A percentile compares a stretch with the other conserved stretches of the same genome.
Conservation (phyloP, 2,329 filamentous ascomycete genomes). For the Cryphonectria radicalis region DNA sequence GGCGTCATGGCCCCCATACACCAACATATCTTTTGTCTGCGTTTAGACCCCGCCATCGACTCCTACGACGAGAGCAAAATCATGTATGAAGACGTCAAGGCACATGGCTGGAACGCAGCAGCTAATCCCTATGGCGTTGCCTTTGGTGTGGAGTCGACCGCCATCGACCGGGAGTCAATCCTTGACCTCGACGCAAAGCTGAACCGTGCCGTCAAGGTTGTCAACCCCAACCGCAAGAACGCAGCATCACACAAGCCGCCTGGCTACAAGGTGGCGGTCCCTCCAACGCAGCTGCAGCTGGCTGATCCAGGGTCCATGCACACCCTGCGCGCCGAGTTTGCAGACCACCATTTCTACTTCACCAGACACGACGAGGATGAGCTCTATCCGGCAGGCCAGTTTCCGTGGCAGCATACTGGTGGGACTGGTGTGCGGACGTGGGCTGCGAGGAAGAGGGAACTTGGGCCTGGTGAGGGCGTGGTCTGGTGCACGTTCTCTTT, state of each 20-base stretch:
- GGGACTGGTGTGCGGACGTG: slow-evolving; percentile 43
- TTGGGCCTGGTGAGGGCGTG: slow-evolving; percentile 15
- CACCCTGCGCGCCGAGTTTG: slow-evolving; percentile 62
- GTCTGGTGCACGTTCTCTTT: slow-evolving; percentile 41
- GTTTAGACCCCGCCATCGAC: slow-evolving; percentile 60
- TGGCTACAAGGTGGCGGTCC: slow-evolving; percentile 54
- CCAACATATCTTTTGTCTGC: slow-evolving; percentile 59
- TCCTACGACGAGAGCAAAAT: slow-evolving; percentile 54
- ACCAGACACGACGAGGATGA: slow-evolving; percentile 60
- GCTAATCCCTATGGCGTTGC: slow-evolving; percentile 13
- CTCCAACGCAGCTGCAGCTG: slow-evolving; percentile 60
- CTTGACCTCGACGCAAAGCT: slow-evolving; percentile 12
- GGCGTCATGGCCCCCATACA: slow-evolving; percentile 61
- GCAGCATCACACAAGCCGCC: slow-evolving; percentile 52
- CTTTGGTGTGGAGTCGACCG: slow-evolving; percentile 13
- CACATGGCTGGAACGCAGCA: slow-evolving; percentile 19
- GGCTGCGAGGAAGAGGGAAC: slow-evolving; percentile 49
- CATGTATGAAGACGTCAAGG: slow-evolving; percentile 56
- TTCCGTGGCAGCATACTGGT: slow-evolving; percentile 62
- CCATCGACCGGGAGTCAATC: slow-evolving; percentile 3
- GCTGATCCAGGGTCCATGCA: slow-evolving; percentile 57
- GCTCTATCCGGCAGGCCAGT: slow-evolving; percentile 62
- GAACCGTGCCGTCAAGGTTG: slow-evolving; percentile 32
- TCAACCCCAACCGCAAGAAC: slow-evolving; percentile 58
- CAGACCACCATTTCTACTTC: slow-evolving; percentile 62